These are phyloP conservation scores for Astragalus membranaceus DNA, from an alignment of 306 rosid genomes.

Conservation along the genomic window DNA sequence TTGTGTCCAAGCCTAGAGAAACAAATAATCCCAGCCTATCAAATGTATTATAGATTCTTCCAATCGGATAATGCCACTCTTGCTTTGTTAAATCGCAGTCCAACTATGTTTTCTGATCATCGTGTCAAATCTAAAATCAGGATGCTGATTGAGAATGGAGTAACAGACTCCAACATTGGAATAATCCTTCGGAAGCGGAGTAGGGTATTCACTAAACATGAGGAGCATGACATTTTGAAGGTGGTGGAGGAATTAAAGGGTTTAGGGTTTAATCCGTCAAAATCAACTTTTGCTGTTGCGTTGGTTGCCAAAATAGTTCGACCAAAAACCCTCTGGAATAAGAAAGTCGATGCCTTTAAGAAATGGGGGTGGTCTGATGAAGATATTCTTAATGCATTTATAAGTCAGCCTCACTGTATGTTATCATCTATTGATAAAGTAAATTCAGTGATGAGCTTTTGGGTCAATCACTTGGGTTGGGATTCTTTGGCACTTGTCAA, in stretches of 20 bases:
- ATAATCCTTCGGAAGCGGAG: neutral
- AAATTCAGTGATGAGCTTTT: slow-evolving; percentile 24
- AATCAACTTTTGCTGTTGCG: slow-evolving; percentile 5
- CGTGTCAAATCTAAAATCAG: neutral
- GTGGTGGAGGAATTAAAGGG: slow-evolving; percentile 27
- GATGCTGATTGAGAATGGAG: slow-evolving; percentile 1
- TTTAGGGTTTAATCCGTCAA: slow-evolving; percentile 38
- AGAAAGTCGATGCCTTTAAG: slow-evolving; percentile 27
- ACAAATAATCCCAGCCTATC: neutral
- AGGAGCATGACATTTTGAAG: neutral
- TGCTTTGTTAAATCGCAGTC: neutral
- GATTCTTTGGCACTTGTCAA: neutral
- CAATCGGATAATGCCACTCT: neutral
- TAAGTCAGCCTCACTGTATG: slow-evolving; percentile 32
- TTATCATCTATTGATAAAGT: slow-evolving; percentile 31
- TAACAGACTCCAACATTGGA: neutral
- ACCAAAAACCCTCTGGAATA: slow-evolving; percentile 23
- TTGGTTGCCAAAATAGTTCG: neutral
- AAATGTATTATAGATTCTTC: neutral
- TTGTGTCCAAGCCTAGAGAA: neutral
- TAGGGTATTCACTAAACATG: neutral
- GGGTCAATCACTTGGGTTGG: slow-evolving; percentile 35
- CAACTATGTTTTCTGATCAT: neutral
- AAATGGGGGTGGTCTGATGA: slow-evolving; percentile 55
- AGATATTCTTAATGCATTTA: slow-evolving; percentile 16